Conservation (phyloP, 2,329 filamentous ascomycete genomes). For the Phoma sp. region DNA sequence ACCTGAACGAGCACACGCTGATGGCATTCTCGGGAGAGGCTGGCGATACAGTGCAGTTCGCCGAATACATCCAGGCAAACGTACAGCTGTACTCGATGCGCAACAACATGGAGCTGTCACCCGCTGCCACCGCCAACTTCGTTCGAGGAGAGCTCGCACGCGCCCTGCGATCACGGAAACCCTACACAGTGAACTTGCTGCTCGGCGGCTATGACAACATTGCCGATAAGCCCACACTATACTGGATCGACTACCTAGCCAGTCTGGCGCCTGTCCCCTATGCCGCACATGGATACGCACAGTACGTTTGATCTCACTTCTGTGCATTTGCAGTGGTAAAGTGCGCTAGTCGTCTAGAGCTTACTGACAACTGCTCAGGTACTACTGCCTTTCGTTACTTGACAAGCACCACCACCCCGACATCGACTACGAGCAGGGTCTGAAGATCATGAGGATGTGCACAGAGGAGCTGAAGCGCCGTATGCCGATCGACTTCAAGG, state of each 20-base stretch:
- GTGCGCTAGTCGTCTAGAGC: background rate
- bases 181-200: slow-evolving; percentile 95
- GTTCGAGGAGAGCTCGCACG: slow-evolving; percentile 92
- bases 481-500: slow-evolving; percentile 98
- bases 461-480: slow-evolving; percentile 96
- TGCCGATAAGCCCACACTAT: slow-evolving; percentile 86
- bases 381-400: slow-evolving; percentile 96
- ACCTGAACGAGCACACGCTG: slow-evolving; percentile 90
- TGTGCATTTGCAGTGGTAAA: background rate
- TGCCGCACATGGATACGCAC: slow-evolving; percentile 96
- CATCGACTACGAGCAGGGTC: slow-evolving; percentile 84
- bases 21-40: slow-evolving; percentile 96
- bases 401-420: slow-evolving; percentile 99
- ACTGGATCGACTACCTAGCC: slow-evolving; percentile 98
- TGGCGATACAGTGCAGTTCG: slow-evolving; percentile 98
- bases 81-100: slow-evolving; percentile 98
- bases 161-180: slow-evolving; percentile 87
- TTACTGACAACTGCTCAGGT: slow-evolving; percentile 57
- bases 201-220: slow-evolving; percentile 93
- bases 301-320: slow-evolving; percentile 63
- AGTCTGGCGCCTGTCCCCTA: slow-evolving; percentile 88
- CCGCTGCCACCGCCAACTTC: slow-evolving; percentile 87
- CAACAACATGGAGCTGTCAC: slow-evolving; percentile 90
- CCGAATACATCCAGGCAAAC: slow-evolving; percentile 99
- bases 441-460: slow-evolving; percentile 93